These are phyloP conservation scores for Vickermania ingenoplastis DNA, from an alignment of 208 protist genomes.

Conservation along the genomic window DNA sequence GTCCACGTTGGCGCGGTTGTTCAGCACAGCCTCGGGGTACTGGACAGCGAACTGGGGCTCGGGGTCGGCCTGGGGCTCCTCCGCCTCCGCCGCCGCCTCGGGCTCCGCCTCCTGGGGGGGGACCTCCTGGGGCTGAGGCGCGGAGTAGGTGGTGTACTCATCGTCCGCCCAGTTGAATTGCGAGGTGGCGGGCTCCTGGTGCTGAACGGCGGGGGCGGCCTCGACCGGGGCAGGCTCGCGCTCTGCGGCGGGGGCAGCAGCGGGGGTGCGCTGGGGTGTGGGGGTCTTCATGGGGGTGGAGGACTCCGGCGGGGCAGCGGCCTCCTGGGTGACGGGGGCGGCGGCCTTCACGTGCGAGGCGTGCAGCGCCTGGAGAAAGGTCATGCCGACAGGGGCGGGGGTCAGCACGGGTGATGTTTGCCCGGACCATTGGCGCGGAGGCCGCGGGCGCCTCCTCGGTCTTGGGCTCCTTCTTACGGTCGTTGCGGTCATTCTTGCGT, in stretches of 20 bases:
- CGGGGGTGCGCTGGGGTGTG: not conserved
- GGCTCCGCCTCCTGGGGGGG: not conserved
- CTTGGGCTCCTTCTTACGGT: constrained; percentile 23
- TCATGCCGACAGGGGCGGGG: constrained; percentile 39
- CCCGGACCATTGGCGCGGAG: constrained; percentile 20
- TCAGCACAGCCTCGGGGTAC: constrained; percentile 58
- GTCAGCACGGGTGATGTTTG: constrained; percentile 47
- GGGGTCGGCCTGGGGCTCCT: constrained; percentile 6
- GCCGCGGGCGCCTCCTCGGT: constrained; percentile 8
- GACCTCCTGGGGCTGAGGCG: constrained; percentile 19
- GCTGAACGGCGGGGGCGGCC: constrained; percentile 1
- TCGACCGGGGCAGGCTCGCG: not conserved
- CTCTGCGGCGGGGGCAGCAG: constrained; percentile 9
- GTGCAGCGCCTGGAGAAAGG: constrained; percentile 59
- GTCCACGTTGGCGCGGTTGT: constrained; percentile 33
- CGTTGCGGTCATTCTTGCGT: constrained; percentile 12
- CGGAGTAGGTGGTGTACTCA: constrained; percentile 66
- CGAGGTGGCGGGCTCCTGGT: constrained; percentile 6
- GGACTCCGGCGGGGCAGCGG: constrained; percentile 6
- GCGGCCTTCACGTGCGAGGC: constrained; percentile 12
- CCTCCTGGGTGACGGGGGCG: constrained; percentile 5
- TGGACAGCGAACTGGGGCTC: constrained; percentile 35
- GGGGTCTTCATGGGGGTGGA: constrained; percentile 8
- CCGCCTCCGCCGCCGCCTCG: no score
- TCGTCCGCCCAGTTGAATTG: constrained; percentile 75